Conservation (phyloP, 2,329 filamentous ascomycete species). For the Colletotrichum shisoi region DNA sequence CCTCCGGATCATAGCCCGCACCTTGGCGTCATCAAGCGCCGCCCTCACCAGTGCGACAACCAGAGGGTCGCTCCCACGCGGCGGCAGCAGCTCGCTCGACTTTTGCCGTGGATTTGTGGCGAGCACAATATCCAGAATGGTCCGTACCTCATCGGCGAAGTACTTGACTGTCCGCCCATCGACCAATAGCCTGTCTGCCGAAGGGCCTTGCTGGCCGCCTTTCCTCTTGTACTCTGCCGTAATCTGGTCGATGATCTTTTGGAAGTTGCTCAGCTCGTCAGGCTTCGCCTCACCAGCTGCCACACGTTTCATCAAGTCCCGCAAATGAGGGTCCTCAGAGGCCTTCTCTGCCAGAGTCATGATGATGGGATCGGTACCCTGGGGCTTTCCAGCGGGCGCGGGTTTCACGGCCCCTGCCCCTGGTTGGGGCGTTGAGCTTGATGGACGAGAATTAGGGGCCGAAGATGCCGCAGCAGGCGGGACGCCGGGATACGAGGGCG, state of each 20-base stretch:
- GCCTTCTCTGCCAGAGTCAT: slow-evolving; percentile 79
- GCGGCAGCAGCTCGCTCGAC: slow-evolving; percentile 61
- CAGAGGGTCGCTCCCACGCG: slow-evolving; percentile 62
- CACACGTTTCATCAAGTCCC: slow-evolving; percentile 83
- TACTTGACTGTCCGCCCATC: slow-evolving; percentile 66
- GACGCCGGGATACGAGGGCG: slow-evolving; percentile 36
- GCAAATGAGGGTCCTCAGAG: slow-evolving; percentile 74
- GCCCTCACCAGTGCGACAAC: slow-evolving; percentile 65
- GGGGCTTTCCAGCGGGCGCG: slow-evolving; percentile 30
- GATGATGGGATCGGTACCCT: slow-evolving; percentile 68
- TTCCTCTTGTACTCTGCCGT: slow-evolving; percentile 66
- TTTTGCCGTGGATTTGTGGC: slow-evolving; percentile 66
- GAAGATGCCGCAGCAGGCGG: slow-evolving; percentile 42
- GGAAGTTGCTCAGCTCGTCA: slow-evolving; percentile 77
- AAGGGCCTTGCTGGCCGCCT: slow-evolving; percentile 60
- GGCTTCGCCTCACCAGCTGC: slow-evolving; percentile 74
- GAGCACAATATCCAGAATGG: slow-evolving; percentile 67
- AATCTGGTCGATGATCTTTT: slow-evolving; percentile 81
- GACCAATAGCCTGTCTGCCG: slow-evolving; percentile 63
- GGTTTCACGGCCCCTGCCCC: slow-evolving; percentile 27
- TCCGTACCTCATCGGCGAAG: slow-evolving; percentile 66
- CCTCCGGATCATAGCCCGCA: slow-evolving; percentile 60
- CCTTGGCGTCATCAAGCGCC: slow-evolving; percentile 61
- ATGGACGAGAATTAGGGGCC: slow-evolving; percentile 37
- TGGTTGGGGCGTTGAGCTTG: slow-evolving; percentile 38